Evolutionary conservation across 2,329 filamentous ascomycete genomes (phyloP).

Genomic region (Zalaria obscura): DNA sequence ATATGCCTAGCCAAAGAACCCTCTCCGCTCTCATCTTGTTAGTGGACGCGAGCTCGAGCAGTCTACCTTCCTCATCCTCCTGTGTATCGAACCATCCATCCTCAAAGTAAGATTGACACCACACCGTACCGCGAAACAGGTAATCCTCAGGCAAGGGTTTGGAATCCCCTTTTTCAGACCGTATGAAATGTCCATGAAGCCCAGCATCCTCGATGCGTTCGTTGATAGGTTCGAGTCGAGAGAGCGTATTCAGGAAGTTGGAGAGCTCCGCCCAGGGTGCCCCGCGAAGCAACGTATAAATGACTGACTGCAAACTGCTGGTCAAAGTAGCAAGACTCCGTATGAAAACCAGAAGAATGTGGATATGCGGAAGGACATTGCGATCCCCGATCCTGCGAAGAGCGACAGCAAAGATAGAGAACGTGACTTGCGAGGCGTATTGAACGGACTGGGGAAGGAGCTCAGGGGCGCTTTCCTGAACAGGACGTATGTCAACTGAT

Average conservation of each 20-base stretch:
- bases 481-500: too few species aligned
- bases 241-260: constrained; percentile 39
- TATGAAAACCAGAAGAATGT: constrained; percentile 50
- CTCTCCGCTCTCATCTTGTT: constrained; percentile 42
- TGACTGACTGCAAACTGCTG: not conserved
- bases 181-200: constrained; percentile 24
- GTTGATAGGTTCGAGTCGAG: constrained; percentile 19
- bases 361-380: constrained; percentile 46
- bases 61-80: constrained; percentile 54
- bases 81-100: constrained; percentile 45
- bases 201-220: constrained; percentile 22
- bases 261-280: constrained; percentile 42
- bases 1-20: constrained; percentile 14
- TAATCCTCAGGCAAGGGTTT: constrained; percentile 57
- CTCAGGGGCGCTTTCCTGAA: not conserved
- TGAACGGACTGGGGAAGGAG: not conserved
- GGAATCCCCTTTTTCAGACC: constrained; percentile 26
- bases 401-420: constrained; percentile 27
- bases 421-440: not conserved
- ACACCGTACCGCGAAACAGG: constrained; percentile 48
- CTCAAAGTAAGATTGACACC: constrained; percentile 45
- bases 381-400: constrained; percentile 6
- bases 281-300: constrained; percentile 17
- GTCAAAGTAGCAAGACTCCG: constrained; percentile 11
- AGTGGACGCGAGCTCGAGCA: constrained; percentile 48